These are phyloP conservation scores for Bolboschoenoplectus hybrid DNA, from an alignment of 202 grass and related monocot species.

Conservation along the genomic window DNA sequence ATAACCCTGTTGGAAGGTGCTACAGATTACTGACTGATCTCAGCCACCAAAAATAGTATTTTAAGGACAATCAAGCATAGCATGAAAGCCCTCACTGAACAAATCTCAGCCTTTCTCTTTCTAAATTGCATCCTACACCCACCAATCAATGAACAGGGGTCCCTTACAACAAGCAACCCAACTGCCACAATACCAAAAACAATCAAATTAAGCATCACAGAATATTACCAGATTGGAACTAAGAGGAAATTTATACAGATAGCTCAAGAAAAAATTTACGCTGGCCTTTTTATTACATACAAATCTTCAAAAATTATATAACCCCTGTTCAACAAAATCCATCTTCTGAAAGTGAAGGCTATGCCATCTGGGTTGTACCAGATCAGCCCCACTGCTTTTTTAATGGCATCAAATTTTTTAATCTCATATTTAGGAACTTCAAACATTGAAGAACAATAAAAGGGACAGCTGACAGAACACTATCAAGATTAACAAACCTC, in stretches of 20 bases:
- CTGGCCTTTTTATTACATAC: too few relatives aligned
- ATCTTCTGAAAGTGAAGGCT: background rate
- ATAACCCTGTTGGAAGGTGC: background rate
- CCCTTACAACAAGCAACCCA: background rate
- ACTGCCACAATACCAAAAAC: background rate
- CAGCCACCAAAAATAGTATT: background rate
- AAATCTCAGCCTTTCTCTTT: background rate
- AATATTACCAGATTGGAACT: background rate
- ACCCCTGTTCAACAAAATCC: background rate
- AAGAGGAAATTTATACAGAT: background rate
- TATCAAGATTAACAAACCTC: too few relatives aligned
- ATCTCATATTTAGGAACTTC: too few relatives aligned
- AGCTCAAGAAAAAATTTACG: background rate
- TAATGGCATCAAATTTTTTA: too few relatives aligned
- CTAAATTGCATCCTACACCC: background rate
- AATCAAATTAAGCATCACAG: background rate
- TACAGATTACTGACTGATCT: background rate
- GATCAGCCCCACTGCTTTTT: too few relatives aligned
- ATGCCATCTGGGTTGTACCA: background rate
- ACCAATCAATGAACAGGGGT: background rate
- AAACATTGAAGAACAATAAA: too few relatives aligned
- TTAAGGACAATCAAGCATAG: background rate
- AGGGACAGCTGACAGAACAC: too few relatives aligned
- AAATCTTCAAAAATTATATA: background rate
- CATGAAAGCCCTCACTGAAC: too few relatives aligned